phyloP scores from a whole-genome alignment of 2,329 filamentous ascomycete species.

The Arthrinium phaeospermum region DNA sequence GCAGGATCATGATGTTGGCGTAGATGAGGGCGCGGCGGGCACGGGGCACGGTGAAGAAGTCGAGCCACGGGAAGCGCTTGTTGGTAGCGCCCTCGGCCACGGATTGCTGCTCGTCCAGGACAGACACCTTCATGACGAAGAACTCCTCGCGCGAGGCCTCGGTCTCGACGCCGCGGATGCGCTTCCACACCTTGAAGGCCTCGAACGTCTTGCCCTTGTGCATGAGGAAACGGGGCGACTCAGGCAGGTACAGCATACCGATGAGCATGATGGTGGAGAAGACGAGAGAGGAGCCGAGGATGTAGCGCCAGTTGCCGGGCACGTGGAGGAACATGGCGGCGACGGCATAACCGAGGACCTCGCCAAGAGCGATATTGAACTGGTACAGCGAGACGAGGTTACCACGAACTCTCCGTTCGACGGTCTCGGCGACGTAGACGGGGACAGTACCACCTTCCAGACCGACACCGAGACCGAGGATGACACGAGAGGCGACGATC shows the following conservation, averaged over 20 bases:
- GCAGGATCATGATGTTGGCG: slow-evolving; percentile 72
- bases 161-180: slow-evolving; percentile 66
- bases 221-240: slow-evolving; percentile 72
- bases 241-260: slow-evolving; percentile 75
- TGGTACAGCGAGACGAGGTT: slow-evolving; percentile 78
- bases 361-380: slow-evolving; percentile 76
- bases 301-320: slow-evolving; percentile 73
- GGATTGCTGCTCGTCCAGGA: slow-evolving; percentile 61
- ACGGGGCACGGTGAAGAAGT: slow-evolving; percentile 74
- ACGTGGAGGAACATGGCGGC: slow-evolving; percentile 76
- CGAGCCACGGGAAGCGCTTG: slow-evolving; percentile 70
- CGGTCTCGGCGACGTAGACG: slow-evolving; percentile 76
- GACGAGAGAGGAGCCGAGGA: slow-evolving; percentile 73
- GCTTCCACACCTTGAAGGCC: slow-evolving; percentile 73
- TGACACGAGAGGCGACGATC: slow-evolving; percentile 71
- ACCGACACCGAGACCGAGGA: slow-evolving; percentile 74
- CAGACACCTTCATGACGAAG: slow-evolving; percentile 71
- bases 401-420: slow-evolving; percentile 69
- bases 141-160: slow-evolving; percentile 71
- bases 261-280: slow-evolving; percentile 68
- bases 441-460: slow-evolving; percentile 77
- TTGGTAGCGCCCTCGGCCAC: slow-evolving; percentile 57
- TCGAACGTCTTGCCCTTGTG: slow-evolving; percentile 67
- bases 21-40: slow-evolving; percentile 70
- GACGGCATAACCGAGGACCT: slow-evolving; percentile 75